These are phyloP conservation scores for Gossypium bickii DNA, from an alignment of 345 rosid species.

Conservation along the genomic window DNA sequence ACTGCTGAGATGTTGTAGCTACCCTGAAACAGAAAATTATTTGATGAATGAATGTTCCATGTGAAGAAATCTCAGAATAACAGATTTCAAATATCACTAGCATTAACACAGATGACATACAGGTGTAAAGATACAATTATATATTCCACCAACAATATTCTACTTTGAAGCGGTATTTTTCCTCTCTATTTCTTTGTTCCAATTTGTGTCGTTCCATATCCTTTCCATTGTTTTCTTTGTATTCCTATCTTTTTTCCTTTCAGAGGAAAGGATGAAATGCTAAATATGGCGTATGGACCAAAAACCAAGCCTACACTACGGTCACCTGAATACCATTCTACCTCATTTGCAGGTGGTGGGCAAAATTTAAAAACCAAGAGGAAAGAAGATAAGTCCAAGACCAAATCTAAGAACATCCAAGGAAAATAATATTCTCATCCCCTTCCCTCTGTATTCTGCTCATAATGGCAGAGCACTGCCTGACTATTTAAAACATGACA, in stretches of 20 bases:
- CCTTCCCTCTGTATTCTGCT: neutral
- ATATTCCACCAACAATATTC: neutral
- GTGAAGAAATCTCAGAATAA: neutral
- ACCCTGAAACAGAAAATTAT: constrained; percentile 35
- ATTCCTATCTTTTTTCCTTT: neutral
- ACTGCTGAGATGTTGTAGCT: constrained; percentile 34
- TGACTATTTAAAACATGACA: neutral
- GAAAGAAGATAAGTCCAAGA: neutral
- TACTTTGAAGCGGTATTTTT: neutral
- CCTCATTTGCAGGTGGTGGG: neutral
- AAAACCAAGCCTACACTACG: neutral
- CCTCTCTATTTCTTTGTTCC: neutral
- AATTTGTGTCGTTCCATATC: neutral
- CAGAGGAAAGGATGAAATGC: neutral
- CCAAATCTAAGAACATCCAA: neutral
- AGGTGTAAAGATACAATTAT: neutral
- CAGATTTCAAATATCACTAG: constrained; percentile 5
- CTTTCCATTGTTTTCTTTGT: neutral
- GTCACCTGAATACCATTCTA: constrained; percentile 1
- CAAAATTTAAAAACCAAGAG: neutral
- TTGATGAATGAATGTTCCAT: neutral
- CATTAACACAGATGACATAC: neutral
- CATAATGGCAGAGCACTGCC: neutral
- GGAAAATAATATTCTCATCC: neutral
- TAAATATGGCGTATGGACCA: neutral